phyloP scores from a whole-genome alignment of 192 early-diverging fungal species.

The Coemansia sp. region DNA sequence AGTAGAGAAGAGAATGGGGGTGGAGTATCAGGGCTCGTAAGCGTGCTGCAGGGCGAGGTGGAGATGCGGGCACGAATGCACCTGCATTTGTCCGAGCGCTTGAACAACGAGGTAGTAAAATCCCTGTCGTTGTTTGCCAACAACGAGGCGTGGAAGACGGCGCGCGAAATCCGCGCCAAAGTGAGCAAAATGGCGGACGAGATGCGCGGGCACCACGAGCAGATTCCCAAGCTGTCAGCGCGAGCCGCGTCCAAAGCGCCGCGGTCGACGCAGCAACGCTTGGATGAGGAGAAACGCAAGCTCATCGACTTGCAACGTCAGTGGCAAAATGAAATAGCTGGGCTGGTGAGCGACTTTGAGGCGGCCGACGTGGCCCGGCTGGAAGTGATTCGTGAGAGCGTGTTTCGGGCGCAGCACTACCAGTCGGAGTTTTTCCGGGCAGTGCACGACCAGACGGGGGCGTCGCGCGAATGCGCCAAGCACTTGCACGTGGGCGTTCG shows the following conservation, averaged over 20 bases:
- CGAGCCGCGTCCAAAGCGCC: constrained; percentile 39
- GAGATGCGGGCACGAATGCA: constrained; percentile 39
- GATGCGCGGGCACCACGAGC: constrained; percentile 40
- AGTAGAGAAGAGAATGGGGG: not conserved
- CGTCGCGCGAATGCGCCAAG: constrained; percentile 17
- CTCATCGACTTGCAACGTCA: constrained; percentile 36
- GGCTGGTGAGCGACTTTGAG: constrained; percentile 44
- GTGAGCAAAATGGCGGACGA: constrained; percentile 27
- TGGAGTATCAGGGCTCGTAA: constrained; percentile 15
- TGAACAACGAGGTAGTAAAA: constrained; percentile 42
- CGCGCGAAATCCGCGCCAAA: constrained; percentile 15
- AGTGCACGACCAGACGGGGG: constrained; percentile 6
- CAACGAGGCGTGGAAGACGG: constrained; percentile 27
- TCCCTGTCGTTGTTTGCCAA: constrained; percentile 28
- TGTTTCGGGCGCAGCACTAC: constrained; percentile 48
- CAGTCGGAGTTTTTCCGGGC: constrained; percentile 37
- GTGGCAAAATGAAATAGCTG: constrained; percentile 40
- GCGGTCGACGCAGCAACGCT: constrained; percentile 36
- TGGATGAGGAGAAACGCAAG: constrained; percentile 33
- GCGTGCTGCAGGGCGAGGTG: constrained; percentile 29
- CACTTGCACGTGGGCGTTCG: constrained; percentile 7
- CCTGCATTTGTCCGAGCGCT: constrained; percentile 34
- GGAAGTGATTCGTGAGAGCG: constrained; percentile 34
- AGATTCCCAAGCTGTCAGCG: constrained; percentile 43
- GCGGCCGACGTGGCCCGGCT: constrained; percentile 40